phyloP scores from a whole-genome alignment of 768 basidiomycete genomes.

The Rhodosporidiobolus odoratus region DNA sequence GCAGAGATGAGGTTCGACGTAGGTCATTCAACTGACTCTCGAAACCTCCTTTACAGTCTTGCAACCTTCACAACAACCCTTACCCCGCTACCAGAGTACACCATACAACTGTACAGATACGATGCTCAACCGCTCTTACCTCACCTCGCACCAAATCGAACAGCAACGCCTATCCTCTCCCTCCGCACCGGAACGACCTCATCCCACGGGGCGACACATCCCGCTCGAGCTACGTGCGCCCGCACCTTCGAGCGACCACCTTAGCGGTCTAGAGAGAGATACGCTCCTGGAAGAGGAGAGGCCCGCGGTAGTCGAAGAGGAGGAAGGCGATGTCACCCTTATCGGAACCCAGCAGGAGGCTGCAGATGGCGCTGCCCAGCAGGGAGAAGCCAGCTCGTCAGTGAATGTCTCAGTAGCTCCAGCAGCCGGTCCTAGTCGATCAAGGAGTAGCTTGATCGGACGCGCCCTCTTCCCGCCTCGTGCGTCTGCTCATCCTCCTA shows the following conservation, averaged over 20 bases:
- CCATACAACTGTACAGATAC: neutral
- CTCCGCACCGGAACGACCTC: neutral
- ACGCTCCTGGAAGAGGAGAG: neutral
- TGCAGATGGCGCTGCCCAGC: neutral
- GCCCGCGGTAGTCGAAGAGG: neutral
- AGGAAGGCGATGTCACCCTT: neutral
- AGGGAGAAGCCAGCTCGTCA: too few species aligned
- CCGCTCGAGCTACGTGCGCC: conserved; percentile 6
- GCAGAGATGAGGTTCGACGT: too few species aligned
- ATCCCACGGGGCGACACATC: conserved; percentile 5
- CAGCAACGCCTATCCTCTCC: conserved; percentile 9
- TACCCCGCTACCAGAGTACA: neutral
- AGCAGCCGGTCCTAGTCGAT: neutral
- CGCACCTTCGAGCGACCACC: neutral
- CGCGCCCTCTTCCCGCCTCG: conserved; percentile 23
- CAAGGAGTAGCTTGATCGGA: conserved; percentile 8
- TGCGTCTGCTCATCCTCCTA: neutral
- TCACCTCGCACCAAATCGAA: conserved; percentile 11
- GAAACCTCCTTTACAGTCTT: neutral
- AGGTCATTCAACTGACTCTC: neutral
- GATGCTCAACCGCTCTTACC: conserved; percentile 13
- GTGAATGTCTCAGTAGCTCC: neutral
- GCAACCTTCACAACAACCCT: too few species aligned
- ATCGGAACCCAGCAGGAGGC: neutral
- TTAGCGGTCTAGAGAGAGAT: neutral